Conservation (phyloP, 2,329 filamentous ascomycete species). For the Colletotrichum falcatum region DNA sequence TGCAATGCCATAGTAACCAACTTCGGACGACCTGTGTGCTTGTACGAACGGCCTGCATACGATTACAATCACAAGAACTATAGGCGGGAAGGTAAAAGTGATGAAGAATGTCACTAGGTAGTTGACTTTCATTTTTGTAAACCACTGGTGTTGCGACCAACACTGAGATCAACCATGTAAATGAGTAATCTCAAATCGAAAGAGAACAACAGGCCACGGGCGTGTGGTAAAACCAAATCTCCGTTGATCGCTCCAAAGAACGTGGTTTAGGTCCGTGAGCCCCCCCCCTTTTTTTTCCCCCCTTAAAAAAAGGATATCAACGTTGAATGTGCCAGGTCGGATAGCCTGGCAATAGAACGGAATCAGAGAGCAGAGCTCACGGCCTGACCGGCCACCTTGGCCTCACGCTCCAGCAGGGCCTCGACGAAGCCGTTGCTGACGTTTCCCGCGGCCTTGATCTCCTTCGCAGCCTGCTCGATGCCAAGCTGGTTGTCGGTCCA, state of each 20-base stretch:
- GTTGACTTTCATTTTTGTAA: slow-evolving; percentile 32
- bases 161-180: slow-evolving; percentile 31
- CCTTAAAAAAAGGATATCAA: slow-evolving; percentile 40
- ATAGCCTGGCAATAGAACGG: slow-evolving; percentile 21
- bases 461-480: slow-evolving; percentile 73
- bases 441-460: slow-evolving; percentile 64
- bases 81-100: background rate
- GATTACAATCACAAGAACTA: background rate
- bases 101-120: slow-evolving; percentile 23
- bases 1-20: background rate
- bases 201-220: slow-evolving; percentile 32
- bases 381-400: slow-evolving; percentile 48
- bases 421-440: slow-evolving; percentile 63
- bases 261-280: slow-evolving; percentile 43
- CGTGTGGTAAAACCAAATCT: slow-evolving; percentile 18
- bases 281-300: slow-evolving; percentile 5
- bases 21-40: background rate
- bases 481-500: slow-evolving; percentile 94
- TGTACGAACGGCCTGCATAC: background rate
- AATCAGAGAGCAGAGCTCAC: slow-evolving; percentile 46
- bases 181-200: slow-evolving; percentile 31
- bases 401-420: slow-evolving; percentile 69
- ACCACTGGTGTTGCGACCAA: slow-evolving; percentile 38
- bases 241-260: slow-evolving; percentile 49
- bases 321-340: slow-evolving; percentile 12